phyloP scores from a whole-genome alignment of 768 basidiomycete genomes.

The Termitomyces heimii region DNA sequence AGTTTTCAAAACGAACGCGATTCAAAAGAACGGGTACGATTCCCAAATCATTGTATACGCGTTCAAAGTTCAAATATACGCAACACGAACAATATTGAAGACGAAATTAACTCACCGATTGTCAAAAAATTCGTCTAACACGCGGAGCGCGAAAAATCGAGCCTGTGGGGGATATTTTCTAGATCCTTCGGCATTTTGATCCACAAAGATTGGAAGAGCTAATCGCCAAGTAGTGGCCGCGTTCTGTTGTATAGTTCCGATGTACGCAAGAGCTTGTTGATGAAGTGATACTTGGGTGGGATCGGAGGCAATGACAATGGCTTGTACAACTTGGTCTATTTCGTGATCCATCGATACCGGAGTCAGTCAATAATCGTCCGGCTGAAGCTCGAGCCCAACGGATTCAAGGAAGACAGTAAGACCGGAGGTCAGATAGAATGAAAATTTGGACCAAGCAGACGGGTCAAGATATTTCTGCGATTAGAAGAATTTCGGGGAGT shows the following conservation, averaged over 20 bases:
- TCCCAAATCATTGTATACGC: not conserved
- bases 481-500: slow-evolving; percentile 12
- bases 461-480: slow-evolving; percentile 15
- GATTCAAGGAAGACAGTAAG: not conserved
- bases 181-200: slow-evolving; percentile 49
- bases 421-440: slow-evolving; percentile 12
- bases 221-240: slow-evolving; percentile 75
- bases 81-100: slow-evolving; percentile 5
- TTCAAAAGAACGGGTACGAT: not conserved
- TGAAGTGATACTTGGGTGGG: slow-evolving; percentile 65
- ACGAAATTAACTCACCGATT: slow-evolving; percentile 52
- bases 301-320: slow-evolving; percentile 85
- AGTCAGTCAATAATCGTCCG: not conserved
- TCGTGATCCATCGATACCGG: slow-evolving; percentile 58
- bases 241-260: slow-evolving; percentile 73
- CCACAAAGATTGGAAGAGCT: slow-evolving; percentile 69
- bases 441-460: slow-evolving; percentile 9
- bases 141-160: slow-evolving; percentile 74
- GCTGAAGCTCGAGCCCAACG: not conserved
- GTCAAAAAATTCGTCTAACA: slow-evolving; percentile 79
- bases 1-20: not conserved
- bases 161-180: slow-evolving; percentile 67
- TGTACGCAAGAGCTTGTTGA: slow-evolving; percentile 82
- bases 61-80: not conserved
- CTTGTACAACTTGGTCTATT: slow-evolving; percentile 73